Conservation (phyloP, 257 asterid species). For the Solanum neorickii region DNA sequence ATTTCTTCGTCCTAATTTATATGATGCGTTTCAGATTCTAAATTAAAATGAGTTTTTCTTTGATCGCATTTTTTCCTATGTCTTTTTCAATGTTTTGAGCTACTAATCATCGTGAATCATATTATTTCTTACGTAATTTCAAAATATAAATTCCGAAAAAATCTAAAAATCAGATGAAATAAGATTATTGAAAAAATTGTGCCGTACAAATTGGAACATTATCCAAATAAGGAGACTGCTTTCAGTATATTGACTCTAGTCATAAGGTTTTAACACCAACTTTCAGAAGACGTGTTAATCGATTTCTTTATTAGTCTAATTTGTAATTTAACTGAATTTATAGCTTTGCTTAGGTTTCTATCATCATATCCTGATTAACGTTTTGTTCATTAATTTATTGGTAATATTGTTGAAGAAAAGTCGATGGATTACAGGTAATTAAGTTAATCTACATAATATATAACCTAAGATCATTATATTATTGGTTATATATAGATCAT, state of each 20-base stretch:
- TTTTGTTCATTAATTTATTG: background rate
- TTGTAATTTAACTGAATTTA: background rate
- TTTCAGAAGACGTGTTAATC: background rate
- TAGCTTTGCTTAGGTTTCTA: background rate
- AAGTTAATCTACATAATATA: no score
- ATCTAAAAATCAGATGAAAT: background rate
- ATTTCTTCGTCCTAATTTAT: no score
- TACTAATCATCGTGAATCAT: background rate
- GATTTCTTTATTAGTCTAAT: background rate
- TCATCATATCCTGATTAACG: background rate
- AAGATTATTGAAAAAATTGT: no score
- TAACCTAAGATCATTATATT: no score
- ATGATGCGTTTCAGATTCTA: no score
- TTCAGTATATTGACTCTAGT: background rate
- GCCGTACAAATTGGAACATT: accelerated
- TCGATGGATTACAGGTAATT: background rate
- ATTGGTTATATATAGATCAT: no score
- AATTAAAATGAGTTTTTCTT: no score
- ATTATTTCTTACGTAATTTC: background rate
- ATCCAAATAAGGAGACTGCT: background rate
- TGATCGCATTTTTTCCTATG: background rate
- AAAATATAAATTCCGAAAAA: background rate
- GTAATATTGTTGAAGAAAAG: background rate
- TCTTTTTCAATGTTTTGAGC: no score
- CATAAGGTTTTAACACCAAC: background rate